These are phyloP conservation scores for Cucurbita maxima DNA, from an alignment of 306 rosid species.

Conservation along the genomic window DNA sequence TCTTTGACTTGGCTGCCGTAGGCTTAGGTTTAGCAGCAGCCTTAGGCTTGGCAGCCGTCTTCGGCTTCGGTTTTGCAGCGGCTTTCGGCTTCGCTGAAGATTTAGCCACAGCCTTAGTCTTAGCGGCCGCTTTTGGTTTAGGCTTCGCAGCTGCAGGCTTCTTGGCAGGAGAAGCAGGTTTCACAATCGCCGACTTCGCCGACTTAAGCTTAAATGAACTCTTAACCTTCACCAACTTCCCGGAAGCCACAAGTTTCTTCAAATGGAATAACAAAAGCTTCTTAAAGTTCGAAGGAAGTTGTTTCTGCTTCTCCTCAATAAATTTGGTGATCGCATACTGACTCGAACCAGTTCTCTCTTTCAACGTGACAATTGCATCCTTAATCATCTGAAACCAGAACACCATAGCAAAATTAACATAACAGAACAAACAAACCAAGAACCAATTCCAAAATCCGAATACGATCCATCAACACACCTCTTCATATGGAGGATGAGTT, in stretches of 20 bases:
- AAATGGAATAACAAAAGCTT: conserved; percentile 53
- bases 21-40: conserved; percentile 11
- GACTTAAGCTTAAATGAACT: conserved; percentile 56
- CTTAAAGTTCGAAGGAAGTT: conserved; percentile 41
- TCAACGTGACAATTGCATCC: conserved; percentile 55
- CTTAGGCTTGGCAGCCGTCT: conserved; percentile 18
- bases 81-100: conserved; percentile 17
- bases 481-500: conserved; percentile 62
- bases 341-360: conserved; percentile 86
- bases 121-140: conserved; percentile 11
- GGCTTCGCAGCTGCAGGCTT: conserved; percentile 33
- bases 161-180: conserved; percentile 12
- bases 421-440: neutral
- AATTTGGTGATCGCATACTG: conserved; percentile 73
- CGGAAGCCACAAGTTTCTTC: conserved; percentile 60
- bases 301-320: conserved; percentile 64
- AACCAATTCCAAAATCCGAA: neutral
- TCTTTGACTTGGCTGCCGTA: conserved; percentile 11
- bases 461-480: conserved; percentile 23
- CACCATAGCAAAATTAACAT: neutral
- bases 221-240: conserved; percentile 56
- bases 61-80: conserved; percentile 13
- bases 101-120: conserved; percentile 10
- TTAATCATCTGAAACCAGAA: conserved; percentile 44
- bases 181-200: neutral